Conservation (phyloP, 2,329 filamentous ascomycete species). For the Arthroderma sp. region DNA sequence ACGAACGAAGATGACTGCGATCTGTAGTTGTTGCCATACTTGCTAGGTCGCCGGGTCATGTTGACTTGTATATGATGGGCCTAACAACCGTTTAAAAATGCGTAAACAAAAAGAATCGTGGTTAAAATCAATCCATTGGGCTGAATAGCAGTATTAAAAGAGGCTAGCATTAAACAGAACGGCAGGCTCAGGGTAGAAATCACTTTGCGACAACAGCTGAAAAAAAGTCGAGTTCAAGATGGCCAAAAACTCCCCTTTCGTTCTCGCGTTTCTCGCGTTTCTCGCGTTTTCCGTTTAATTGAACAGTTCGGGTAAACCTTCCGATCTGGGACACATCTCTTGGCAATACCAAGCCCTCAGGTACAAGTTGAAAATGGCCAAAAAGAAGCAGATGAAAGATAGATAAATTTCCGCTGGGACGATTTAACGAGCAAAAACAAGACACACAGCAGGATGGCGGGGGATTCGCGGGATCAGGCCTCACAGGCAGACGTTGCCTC, state of each 20-base stretch:
- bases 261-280: slow-evolving; percentile 8
- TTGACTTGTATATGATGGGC: slow-evolving; percentile 25
- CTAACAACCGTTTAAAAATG: not conserved
- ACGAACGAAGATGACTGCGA: slow-evolving; percentile 33
- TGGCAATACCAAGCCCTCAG: not conserved
- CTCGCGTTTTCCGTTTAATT: slow-evolving; percentile 7
- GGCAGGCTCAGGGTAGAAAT: not conserved
- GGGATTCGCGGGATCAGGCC: slow-evolving; percentile 13
- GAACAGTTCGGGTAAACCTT: not conserved
- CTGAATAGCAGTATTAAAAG: not conserved
- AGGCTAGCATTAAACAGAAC: not conserved
- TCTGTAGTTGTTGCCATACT: slow-evolving; percentile 51
- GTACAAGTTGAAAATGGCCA: not conserved
- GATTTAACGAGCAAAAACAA: not conserved
- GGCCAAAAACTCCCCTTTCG: not conserved
- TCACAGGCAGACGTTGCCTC: slow-evolving; percentile 3
- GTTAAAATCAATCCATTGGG: not conserved
- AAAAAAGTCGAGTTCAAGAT: not conserved
- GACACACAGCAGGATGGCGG: slow-evolving; percentile 9
- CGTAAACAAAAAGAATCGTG: not conserved
- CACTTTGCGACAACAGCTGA: not conserved
- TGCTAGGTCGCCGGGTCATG: slow-evolving; percentile 44
- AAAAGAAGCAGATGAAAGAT: not conserved
- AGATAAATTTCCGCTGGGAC: not conserved
- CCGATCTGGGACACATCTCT: not conserved